Conservation (phyloP, 805 yeast genomes). For the Yarrowia alimentaria region DNA sequence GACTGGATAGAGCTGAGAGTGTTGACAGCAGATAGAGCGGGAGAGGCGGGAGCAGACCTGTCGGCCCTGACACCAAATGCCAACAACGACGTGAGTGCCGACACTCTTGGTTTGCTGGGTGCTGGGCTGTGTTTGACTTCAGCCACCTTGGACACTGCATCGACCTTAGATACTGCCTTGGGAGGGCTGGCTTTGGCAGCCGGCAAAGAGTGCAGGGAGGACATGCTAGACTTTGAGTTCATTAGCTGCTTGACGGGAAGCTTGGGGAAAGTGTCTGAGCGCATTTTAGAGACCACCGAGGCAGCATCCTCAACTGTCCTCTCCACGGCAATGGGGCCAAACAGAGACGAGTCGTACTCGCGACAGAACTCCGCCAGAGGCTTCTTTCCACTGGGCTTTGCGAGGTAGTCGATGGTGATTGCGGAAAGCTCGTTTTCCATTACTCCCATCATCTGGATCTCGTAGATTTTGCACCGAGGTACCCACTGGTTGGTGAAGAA, state of each 20-base stretch:
- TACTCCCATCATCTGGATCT: slow-evolving; percentile 96
- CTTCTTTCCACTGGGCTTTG: slow-evolving; percentile 36
- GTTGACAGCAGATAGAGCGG: slow-evolving; percentile 10
- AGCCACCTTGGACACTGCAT: slow-evolving; percentile 16
- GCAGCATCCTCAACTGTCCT: slow-evolving; percentile 11
- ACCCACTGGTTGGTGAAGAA: slow-evolving; percentile 59
- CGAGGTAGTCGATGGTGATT: slow-evolving; percentile 61
- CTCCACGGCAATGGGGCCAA: slow-evolving; percentile 16
- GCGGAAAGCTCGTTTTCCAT: slow-evolving; percentile 85
- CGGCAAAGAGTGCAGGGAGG: slow-evolving; percentile 8
- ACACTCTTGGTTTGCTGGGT: slow-evolving; percentile 13
- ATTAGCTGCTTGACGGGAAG: slow-evolving; percentile 15
- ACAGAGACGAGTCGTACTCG: slow-evolving; percentile 52
- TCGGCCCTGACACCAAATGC: slow-evolving; percentile 16
- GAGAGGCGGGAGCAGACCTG: slow-evolving; percentile 19
- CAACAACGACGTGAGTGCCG: slow-evolving; percentile 5
- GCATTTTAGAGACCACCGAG: slow-evolving; percentile 8
- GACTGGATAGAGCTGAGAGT: slow-evolving; percentile 8
- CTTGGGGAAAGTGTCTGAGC: slow-evolving; percentile 20
- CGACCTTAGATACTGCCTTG: too few species aligned
- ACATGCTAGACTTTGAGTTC: background rate
- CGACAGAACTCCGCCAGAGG: slow-evolving; percentile 63
- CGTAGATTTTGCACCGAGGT: slow-evolving; percentile 93
- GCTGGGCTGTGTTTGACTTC: slow-evolving; percentile 12
- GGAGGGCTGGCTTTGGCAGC: slow-evolving; percentile 9